Conservation (phyloP, 805 yeast species). For the Saccharomycopsis vini region DNA sequence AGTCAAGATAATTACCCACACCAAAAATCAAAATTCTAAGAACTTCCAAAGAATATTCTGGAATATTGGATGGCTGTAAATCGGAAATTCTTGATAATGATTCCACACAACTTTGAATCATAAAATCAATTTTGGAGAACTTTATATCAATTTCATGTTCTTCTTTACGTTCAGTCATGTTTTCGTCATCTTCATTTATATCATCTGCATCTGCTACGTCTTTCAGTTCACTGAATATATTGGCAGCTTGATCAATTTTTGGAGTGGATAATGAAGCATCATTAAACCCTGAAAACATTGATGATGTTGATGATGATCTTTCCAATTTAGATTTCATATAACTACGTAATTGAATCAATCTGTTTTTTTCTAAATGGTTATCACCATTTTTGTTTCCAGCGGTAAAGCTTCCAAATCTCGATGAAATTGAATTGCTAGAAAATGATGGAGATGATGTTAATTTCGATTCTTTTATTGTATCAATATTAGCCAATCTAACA, state of each 20-base stretch:
- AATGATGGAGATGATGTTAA: conserved; percentile 13
- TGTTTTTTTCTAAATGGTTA: conserved; percentile 30
- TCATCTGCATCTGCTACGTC: conserved; percentile 1
- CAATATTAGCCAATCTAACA: conserved; percentile 20
- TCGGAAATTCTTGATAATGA: conserved; percentile 71
- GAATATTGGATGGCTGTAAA: conserved; percentile 51
- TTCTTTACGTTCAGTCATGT: background rate
- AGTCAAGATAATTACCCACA: conserved; percentile 67
- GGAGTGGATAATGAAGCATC: conserved; percentile 15
- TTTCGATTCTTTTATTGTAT: conserved; percentile 16
- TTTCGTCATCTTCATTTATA: background rate
- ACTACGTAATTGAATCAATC: conserved; percentile 43
- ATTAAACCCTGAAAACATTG: conserved; percentile 20
- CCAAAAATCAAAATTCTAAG: conserved; percentile 60
- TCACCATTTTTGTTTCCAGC: background rate
- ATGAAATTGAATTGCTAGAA: background rate
- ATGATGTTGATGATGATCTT: conserved; percentile 30
- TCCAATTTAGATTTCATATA: conserved; percentile 48
- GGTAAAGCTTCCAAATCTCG: conserved; percentile 1
- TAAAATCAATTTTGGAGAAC: conserved; percentile 45
- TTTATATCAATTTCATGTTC: conserved; percentile 23
- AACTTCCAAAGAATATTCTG: conserved; percentile 55
- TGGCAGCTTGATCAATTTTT: conserved; percentile 14
- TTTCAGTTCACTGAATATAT: conserved; percentile 17
- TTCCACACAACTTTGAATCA: conserved; percentile 67